Base-by-base conservation (phyloP, 352 stramenopile genomes). In the Sclerospora graminicola region DNA sequence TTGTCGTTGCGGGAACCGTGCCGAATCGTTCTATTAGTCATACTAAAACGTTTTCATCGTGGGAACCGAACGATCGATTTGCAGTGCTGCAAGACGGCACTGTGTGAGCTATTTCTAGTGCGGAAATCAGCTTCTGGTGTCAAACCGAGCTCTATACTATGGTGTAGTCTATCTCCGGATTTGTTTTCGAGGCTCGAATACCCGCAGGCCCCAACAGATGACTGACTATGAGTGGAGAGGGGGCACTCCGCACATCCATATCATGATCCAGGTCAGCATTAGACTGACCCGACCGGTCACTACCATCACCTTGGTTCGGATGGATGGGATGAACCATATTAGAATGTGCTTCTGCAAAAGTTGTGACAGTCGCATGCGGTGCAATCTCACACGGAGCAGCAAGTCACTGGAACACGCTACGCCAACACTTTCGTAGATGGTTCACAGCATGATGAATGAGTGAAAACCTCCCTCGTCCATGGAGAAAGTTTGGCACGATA, bases 391-490 rank as follows among this genome's bases (percentile, higher is more conserved):
- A 41, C 79, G 80, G 24, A 86, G 60, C 14, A 89, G 56, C 54
- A 92, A 52, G 45, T 88, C 79, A 38, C 63, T 80, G 4, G 70
- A 66, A 20, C 75, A 88, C 28, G 57, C 41, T 0, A 92, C 77
- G 1, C 71, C 70, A 18, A 69, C 63, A 16, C 52, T 56, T 37
- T 84, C 62, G 41, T 92, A 92, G 29, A 92, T 89, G n/a, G 77
- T 85, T 49, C 80, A 92, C 16, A 92, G 44, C 41, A 88, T 77
- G 21, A 87, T 82, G 44, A 84, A 92, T 15, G 77, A 77, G 28
- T 92, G 75, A 41, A 88, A 88, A 41, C 79, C 67, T 11, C 73
- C 69, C 39, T 89, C 75, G 21, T 92, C 80, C 50, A 88, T 84
- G 9, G 74, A 80, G 6, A 72, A 82, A 30, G 80, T 92, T 48